These are phyloP conservation scores for Neurospora africana DNA, from an alignment of 495 filamentous ascomycete species.

Conservation along the genomic window DNA sequence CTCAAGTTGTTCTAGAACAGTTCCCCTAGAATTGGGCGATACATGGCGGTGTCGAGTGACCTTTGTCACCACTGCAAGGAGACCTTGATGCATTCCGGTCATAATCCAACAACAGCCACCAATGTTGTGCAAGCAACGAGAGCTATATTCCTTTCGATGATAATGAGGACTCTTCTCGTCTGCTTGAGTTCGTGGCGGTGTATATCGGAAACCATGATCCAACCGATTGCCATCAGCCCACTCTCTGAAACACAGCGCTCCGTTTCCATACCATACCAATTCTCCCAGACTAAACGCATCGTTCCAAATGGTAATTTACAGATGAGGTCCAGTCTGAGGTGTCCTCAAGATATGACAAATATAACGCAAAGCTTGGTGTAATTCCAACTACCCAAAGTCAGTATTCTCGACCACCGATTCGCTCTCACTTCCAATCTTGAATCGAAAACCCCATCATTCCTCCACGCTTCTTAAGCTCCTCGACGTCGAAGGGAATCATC, in stretches of 20 bases:
- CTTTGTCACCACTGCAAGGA: background rate
- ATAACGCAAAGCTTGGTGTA: background rate
- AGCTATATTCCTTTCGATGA: background rate
- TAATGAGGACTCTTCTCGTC: background rate
- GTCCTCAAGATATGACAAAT: background rate
- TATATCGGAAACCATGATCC: background rate
- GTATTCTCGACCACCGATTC: background rate
- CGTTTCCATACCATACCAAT: background rate
- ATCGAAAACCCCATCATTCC: background rate
- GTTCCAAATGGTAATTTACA: background rate
- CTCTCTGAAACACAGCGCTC: background rate
- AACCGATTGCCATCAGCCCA: background rate
- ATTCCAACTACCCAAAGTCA: background rate
- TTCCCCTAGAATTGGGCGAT: background rate
- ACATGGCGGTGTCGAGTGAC: background rate
- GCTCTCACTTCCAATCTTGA: background rate
- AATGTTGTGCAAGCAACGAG: background rate
- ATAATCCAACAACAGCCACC: background rate
- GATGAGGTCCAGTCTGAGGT: background rate
- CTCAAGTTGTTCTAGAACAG: background rate
- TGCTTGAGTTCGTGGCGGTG: background rate
- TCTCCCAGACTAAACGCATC: background rate
- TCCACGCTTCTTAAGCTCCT: background rate
- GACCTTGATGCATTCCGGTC: background rate
- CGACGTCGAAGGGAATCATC: background rate